Percentiles rank a stretch among this genome's conserved stretches.
These are phyloP conservation scores for Penicillium occitanis DNA, from an alignment of 2,329 filamentous ascomycete species.

Conservation along the genomic window DNA sequence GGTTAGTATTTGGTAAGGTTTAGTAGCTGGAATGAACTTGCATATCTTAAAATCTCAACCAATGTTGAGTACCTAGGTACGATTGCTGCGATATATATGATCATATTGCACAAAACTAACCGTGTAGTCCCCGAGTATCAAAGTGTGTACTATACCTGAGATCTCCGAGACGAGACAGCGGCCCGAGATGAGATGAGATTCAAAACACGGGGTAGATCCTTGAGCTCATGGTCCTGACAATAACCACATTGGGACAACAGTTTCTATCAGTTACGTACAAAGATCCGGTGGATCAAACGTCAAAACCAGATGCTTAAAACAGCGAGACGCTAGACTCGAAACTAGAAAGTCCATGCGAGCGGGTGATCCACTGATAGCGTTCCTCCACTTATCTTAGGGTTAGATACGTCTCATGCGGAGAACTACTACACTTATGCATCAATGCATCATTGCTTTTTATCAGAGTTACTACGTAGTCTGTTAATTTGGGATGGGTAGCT, in stretches of 20 bases:
- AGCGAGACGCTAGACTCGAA: constrained; percentile 6
- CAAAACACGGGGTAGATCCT: neutral
- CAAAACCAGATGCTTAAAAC: constrained; percentile 11
- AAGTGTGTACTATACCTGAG: neutral
- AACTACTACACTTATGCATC: neutral
- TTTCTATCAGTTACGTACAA: neutral
- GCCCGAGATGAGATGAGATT: neutral
- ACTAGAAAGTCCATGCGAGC: constrained; percentile 16
- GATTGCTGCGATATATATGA: too few relatives aligned
- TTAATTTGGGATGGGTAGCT: neutral
- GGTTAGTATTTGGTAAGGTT: neutral
- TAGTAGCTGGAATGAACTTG: neutral
- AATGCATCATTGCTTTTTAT: neutral
- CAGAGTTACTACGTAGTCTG: neutral
- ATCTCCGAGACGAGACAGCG: neutral
- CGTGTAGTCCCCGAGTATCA: neutral
- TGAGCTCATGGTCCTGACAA: neutral
- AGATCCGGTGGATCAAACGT: neutral
- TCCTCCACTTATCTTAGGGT: neutral
- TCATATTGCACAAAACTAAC: neutral
- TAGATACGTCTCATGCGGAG: neutral
- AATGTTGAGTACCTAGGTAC: too few relatives aligned
- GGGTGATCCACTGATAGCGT: constrained; percentile 6
- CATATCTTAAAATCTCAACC: too few relatives aligned
- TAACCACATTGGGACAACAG: neutral